Percentiles rank a stretch among this genome's conserved stretches.
Evolutionary conservation across 768 basidiomycete species (phyloP).

Genomic region (Steccherinum ochraceum): DNA sequence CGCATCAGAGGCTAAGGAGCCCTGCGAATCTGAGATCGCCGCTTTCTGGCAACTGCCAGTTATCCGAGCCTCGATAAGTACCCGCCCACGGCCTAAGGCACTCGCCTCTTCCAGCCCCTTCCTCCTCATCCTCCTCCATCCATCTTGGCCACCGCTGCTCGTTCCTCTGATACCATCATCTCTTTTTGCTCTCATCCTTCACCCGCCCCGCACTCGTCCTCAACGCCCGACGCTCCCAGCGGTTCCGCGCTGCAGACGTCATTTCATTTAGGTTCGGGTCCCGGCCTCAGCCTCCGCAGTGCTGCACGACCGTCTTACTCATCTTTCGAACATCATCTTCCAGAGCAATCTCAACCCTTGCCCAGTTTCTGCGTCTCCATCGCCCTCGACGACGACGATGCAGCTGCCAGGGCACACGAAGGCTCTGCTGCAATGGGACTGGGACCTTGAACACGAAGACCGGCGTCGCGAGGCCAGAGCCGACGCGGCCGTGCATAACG

Average conservation of each 20-base stretch:
- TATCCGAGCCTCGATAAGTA: not conserved
- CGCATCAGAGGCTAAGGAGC: not conserved
- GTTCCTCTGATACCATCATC: no score
- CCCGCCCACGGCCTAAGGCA: not conserved
- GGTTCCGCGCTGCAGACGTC: no score
- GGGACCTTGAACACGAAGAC: constrained; percentile 68
- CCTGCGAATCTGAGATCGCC: no score
- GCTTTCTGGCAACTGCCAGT: not conserved
- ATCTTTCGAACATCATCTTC: not conserved
- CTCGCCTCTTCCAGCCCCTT: not conserved
- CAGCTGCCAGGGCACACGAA: constrained; percentile 1
- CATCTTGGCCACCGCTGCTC: not conserved
- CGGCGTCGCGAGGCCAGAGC: constrained; percentile 55
- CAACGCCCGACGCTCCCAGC: no score
- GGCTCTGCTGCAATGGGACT: constrained; percentile 52
- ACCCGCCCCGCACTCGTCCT: no score
- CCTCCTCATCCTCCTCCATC: not conserved
- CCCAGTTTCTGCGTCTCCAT: constrained; percentile 1
- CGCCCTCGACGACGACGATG: not conserved
- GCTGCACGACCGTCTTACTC: not conserved
- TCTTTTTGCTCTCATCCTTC: no score
- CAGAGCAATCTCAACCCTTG: not conserved
- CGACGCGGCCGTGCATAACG: constrained; percentile 55
- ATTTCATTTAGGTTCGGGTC: not conserved
- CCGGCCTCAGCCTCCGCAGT: not conserved